A percentile compares a stretch with the other conserved stretches of the same genome.
Conservation (phyloP, 345 rosid species). For the Eucalyptus caleyi region DNA sequence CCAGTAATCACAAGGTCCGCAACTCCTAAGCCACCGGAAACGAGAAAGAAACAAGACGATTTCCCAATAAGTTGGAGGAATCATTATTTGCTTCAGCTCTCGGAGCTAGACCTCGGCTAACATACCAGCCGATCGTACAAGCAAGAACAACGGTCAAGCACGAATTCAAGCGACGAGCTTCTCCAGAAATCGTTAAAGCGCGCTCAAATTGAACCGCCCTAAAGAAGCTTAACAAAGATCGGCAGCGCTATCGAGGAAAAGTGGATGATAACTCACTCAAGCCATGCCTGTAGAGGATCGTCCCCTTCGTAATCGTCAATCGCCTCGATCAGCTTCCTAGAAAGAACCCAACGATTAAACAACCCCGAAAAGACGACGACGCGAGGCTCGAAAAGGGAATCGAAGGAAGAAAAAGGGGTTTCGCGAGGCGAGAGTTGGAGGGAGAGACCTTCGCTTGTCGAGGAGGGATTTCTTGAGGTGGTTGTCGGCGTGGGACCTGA, state of each 20-base stretch:
- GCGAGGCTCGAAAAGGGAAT: background rate
- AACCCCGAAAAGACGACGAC: background rate
- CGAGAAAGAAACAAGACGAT: background rate
- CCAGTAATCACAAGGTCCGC: background rate
- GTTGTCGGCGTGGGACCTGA: slow-evolving; percentile 41
- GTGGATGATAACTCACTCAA: slow-evolving; percentile 30
- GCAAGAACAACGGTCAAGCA: background rate
- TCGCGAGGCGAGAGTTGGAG: background rate
- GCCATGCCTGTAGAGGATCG: slow-evolving; percentile 81
- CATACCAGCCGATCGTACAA: background rate
- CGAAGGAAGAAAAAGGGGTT: background rate
- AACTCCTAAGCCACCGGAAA: background rate
- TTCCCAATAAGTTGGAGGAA: background rate
- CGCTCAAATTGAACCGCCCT: background rate
- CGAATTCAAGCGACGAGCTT: background rate
- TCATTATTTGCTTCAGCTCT: background rate
- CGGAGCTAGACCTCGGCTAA: background rate
- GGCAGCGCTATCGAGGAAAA: background rate
- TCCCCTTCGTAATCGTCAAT: slow-evolving; percentile 74
- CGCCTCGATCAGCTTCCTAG: slow-evolving; percentile 60
- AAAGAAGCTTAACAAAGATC: background rate
- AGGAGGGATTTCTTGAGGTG: slow-evolving; percentile 45
- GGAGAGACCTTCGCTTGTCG: slow-evolving; percentile 45
- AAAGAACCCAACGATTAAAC: background rate
- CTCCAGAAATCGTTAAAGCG: background rate